These are phyloP conservation scores for Citrus hindsii DNA, from an alignment of 345 rosid species.

Conservation along the genomic window DNA sequence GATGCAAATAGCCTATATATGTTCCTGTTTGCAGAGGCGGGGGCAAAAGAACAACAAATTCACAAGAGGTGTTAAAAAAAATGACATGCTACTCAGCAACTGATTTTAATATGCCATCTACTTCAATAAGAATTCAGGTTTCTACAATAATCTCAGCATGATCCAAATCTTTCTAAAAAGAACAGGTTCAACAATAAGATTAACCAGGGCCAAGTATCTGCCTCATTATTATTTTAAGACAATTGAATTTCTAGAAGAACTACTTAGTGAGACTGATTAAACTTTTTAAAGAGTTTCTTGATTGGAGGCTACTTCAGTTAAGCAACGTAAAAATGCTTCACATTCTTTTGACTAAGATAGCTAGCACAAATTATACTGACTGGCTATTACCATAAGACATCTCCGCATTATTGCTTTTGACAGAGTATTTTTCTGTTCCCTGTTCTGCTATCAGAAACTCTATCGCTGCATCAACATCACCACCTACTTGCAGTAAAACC, in stretches of 20 bases:
- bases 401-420: slow-evolving; percentile 33
- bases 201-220: neutral
- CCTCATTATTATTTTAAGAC: neutral
- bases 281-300: neutral
- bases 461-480: slow-evolving; percentile 80
- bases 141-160: neutral
- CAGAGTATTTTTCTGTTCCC: slow-evolving; percentile 33
- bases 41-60: neutral
- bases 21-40: no score
- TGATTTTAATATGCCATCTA: neutral
- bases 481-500: slow-evolving; percentile 72
- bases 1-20: neutral
- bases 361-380: slow-evolving; percentile 25
- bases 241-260: neutral
- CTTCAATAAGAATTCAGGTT: neutral
- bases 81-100: neutral
- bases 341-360: neutral
- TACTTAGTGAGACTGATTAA: neutral
- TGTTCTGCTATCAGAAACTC: slow-evolving; percentile 77
- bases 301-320: neutral
- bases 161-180: neutral
- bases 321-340: neutral
- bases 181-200: neutral
- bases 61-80: neutral
- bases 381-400: slow-evolving; percentile 53